phyloP scores from a whole-genome alignment of 2,329 filamentous ascomycete genomes.

The Paraconiothyrium brasiliense region DNA sequence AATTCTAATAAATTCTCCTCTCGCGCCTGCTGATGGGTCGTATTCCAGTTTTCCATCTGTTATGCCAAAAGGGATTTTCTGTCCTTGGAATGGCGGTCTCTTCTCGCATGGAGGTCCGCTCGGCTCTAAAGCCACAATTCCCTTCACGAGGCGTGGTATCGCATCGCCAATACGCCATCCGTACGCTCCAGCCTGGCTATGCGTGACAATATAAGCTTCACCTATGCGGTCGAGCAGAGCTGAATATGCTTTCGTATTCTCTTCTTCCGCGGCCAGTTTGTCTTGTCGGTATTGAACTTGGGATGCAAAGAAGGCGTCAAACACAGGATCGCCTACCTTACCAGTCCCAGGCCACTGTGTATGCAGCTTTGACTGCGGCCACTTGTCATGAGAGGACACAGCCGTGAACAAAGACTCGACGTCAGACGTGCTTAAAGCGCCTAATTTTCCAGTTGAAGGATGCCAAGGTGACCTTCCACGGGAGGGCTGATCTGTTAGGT shows the following conservation, averaged over 20 bases:
- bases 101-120: slow-evolving; percentile 61
- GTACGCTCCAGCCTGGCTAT: slow-evolving; percentile 60
- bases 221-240: slow-evolving; percentile 57
- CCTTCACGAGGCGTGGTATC: slow-evolving; percentile 58
- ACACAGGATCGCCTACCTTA: slow-evolving; percentile 55
- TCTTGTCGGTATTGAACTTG: slow-evolving; percentile 52
- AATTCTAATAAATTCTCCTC: slow-evolving; percentile 32
- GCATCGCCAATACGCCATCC: slow-evolving; percentile 61
- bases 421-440: background rate
- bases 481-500: slow-evolving; percentile 58
- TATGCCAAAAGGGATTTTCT: slow-evolving; percentile 46
- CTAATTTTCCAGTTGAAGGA: slow-evolving; percentile 33
- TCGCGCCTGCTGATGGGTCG: slow-evolving; percentile 39
- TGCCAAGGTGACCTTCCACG: slow-evolving; percentile 57
- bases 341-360: slow-evolving; percentile 55
- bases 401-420: slow-evolving; percentile 49
- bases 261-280: slow-evolving; percentile 36
- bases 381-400: slow-evolving; percentile 46
- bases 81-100: slow-evolving; percentile 20
- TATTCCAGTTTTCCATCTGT: slow-evolving; percentile 45
- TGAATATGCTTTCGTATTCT: slow-evolving; percentile 50
- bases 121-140: slow-evolving; percentile 63
- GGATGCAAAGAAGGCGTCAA: slow-evolving; percentile 60
- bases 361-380: slow-evolving; percentile 55
- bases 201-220: slow-evolving; percentile 57